Evolutionary conservation across 352 stramenopile genomes (phyloP).

Genomic region (Globisporangium cystogenes): DNA sequence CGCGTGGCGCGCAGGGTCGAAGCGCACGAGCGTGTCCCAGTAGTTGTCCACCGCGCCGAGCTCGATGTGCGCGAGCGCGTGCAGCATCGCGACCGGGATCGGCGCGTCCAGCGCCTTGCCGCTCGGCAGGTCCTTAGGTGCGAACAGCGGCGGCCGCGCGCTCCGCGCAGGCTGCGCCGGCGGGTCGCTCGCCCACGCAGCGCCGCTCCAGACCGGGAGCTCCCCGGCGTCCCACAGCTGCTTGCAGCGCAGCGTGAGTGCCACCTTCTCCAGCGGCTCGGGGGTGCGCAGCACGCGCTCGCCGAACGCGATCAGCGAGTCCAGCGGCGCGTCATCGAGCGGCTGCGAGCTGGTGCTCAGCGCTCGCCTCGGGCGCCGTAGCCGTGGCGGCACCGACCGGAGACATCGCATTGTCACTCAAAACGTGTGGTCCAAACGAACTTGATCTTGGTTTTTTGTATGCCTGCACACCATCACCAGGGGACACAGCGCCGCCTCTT

Average conservation of each 20-base stretch:
- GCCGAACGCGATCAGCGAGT: slow-evolving; percentile 62
- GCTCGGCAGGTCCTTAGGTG: slow-evolving; percentile 67
- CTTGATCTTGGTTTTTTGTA: too few relatives aligned
- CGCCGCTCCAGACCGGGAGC: slow-evolving; percentile 31
- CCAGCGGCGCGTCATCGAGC: slow-evolving; percentile 2
- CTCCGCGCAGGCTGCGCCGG: slow-evolving; percentile 45
- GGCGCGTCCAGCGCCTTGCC: slow-evolving; percentile 59
- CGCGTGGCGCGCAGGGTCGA: slow-evolving; percentile 42
- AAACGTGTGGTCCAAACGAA: too few relatives aligned
- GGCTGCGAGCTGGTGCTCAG: too few relatives aligned
- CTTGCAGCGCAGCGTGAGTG: slow-evolving; percentile 54
- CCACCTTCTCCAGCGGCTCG: slow-evolving; percentile 53
- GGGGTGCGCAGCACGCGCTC: slow-evolving; percentile 44
- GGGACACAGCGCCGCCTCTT: too few relatives aligned
- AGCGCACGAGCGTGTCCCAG: slow-evolving; percentile 83
- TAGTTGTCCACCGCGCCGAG: slow-evolving; percentile 86
- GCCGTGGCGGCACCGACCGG: too few relatives aligned
- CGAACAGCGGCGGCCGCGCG: slow-evolving; percentile 35
- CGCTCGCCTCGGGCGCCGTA: too few relatives aligned
- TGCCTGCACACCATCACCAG: too few relatives aligned
- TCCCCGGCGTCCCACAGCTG: slow-evolving; percentile 28
- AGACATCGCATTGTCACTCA: too few relatives aligned
- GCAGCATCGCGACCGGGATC: slow-evolving; percentile 72
- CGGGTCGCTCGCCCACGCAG: slow-evolving; percentile 29
- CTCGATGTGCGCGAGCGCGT: slow-evolving; percentile 83